A percentile compares a stretch with the other conserved stretches of the same genome.
Conservation (phyloP, 2,329 filamentous ascomycete species). For the Pyrenophora teres region DNA sequence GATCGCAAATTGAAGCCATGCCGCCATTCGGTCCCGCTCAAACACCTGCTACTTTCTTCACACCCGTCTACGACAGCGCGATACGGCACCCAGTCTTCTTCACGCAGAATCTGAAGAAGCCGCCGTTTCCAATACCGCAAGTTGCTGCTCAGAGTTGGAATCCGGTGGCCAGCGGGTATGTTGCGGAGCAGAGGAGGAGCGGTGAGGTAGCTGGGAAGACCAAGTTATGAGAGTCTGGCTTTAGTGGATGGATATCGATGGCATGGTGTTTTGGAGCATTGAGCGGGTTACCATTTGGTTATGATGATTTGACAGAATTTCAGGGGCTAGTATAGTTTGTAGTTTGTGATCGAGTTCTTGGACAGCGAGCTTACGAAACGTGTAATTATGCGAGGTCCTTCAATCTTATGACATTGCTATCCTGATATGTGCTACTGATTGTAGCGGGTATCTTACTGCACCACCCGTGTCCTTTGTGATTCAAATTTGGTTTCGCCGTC, state of each 20-base stretch:
- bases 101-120: conserved; percentile 64
- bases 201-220: conserved; percentile 22
- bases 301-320: neutral
- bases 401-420: neutral
- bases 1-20: conserved; percentile 57
- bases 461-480: neutral
- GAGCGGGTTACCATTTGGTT: neutral
- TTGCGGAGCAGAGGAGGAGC: conserved; percentile 34
- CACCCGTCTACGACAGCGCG: conserved; percentile 59
- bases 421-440: neutral
- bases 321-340: no score
- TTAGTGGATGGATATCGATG: neutral
- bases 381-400: neutral
- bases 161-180: conserved; percentile 54
- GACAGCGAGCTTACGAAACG: neutral
- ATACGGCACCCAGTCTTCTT: conserved; percentile 77
- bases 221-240: conserved; percentile 32
- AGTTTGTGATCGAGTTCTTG: neutral
- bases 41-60: conserved; percentile 19
- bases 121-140: conserved; percentile 53
- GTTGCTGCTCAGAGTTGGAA: conserved; percentile 44
- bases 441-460: conserved; percentile 2
- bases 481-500: neutral
- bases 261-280: neutral
- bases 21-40: conserved; percentile 41